Evolutionary conservation across 2,329 filamentous ascomycete genomes (phyloP).

Genomic region (Metarhizium robertsii): DNA sequence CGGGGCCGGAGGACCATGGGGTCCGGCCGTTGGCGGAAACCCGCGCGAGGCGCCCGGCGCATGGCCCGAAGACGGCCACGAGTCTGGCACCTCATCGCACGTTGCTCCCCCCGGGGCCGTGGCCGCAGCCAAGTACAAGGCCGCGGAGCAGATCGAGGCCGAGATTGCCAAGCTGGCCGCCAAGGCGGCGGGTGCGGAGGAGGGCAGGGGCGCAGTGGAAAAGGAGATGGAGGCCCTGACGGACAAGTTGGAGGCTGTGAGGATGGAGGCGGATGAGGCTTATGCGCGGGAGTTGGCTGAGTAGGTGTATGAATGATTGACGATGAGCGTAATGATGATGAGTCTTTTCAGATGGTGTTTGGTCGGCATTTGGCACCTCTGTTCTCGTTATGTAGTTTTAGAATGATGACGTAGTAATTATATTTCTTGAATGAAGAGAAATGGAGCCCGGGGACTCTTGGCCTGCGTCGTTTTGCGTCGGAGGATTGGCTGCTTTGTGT

Average conservation of each 20-base stretch:
- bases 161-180: slow-evolving; percentile 21
- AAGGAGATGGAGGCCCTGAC: slow-evolving; percentile 30
- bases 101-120: slow-evolving; percentile 12
- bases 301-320: not conserved
- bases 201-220: slow-evolving; percentile 15
- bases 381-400: no score
- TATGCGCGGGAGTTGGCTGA: slow-evolving; percentile 33
- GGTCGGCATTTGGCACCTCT: no score
- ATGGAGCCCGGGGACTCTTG: no score
- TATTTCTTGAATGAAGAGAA: no score
- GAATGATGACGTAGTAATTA: no score
- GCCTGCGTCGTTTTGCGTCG: no score
- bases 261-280: slow-evolving; percentile 36
- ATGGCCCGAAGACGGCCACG: slow-evolving; percentile 23
- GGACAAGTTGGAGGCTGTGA: slow-evolving; percentile 25
- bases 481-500: no score
- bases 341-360: not conserved
- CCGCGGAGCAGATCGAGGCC: slow-evolving; percentile 24
- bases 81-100: not conserved
- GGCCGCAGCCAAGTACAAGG: slow-evolving; percentile 26
- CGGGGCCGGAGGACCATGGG: slow-evolving; percentile 5
- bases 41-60: slow-evolving; percentile 17
- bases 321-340: not conserved
- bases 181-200: slow-evolving; percentile 15
- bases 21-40: slow-evolving; percentile 1